Conservation (phyloP, 441 rosid genomes). For the Monsonia emarginata region DNA sequence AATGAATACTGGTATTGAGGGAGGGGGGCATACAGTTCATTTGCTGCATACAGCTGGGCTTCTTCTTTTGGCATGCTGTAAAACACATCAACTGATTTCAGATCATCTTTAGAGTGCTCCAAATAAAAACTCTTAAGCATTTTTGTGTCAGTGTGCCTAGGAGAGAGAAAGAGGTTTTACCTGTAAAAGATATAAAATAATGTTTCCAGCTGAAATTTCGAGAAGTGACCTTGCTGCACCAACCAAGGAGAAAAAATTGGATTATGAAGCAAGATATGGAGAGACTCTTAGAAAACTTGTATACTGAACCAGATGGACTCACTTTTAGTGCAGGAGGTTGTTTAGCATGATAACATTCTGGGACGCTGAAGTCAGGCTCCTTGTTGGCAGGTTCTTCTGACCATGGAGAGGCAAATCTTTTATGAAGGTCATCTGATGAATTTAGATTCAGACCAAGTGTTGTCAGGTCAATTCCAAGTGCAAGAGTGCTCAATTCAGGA, state of each 20-base stretch:
- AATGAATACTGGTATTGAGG: too few relatives aligned
- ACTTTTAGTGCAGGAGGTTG: slow-evolving; percentile 67
- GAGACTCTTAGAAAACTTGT: not conserved
- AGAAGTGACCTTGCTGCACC: slow-evolving; percentile 72
- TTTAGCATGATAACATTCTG: slow-evolving; percentile 71
- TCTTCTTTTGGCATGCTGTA: slow-evolving; percentile 99
- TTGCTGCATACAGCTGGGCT: slow-evolving; percentile 79
- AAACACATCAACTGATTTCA: slow-evolving; percentile 4
- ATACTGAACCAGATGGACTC: slow-evolving; percentile 22
- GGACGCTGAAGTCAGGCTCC: slow-evolving; percentile 81
- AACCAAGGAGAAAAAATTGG: slow-evolving; percentile 16
- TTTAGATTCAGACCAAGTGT: slow-evolving; percentile 80
- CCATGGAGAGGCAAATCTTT: slow-evolving; percentile 93
- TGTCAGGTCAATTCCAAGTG: slow-evolving; percentile 89
- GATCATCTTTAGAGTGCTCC: not conserved
- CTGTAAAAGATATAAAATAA: slow-evolving; percentile 83
- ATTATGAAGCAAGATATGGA: not conserved
- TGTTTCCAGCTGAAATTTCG: slow-evolving; percentile 59
- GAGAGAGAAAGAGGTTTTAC: slow-evolving; percentile 26
- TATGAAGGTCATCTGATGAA: slow-evolving; percentile 75
- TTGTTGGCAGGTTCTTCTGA: slow-evolving; percentile 85
- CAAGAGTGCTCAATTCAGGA: slow-evolving; percentile 76
- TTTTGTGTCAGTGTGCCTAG: not conserved
- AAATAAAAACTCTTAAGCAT: not conserved
- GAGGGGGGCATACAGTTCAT: slow-evolving; percentile 64